Evolutionary conservation across 106 monocot genomes (phyloP).

Genomic region (Posidonia australis): DNA sequence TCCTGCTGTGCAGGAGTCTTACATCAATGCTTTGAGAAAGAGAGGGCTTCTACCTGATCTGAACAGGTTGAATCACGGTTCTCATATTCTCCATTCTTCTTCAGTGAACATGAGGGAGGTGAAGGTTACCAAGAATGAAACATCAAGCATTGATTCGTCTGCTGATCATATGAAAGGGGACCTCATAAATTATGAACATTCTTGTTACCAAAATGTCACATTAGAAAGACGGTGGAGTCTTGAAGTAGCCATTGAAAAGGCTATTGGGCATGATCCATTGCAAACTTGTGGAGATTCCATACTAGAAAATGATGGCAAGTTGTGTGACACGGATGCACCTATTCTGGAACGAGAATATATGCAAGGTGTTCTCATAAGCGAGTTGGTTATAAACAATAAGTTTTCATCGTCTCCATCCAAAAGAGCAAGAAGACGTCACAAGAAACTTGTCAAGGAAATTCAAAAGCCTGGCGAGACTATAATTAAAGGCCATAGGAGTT

Average conservation of each 20-base stretch:
- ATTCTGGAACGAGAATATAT: conserved; percentile 72
- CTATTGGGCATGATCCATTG: conserved; percentile 41
- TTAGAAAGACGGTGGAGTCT: conserved; percentile 97
- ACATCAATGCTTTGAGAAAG: conserved; percentile 71
- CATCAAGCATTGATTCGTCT: conserved; percentile 23
- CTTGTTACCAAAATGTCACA: conserved; percentile 42
- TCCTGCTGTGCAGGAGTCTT: conserved; percentile 57
- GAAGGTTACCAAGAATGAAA: conserved; percentile 30
- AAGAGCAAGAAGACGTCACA: conserved; percentile 38
- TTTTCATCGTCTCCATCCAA: conserved; percentile 31
- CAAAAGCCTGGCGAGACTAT: conserved; percentile 66
- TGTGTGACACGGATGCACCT: conserved; percentile 28
- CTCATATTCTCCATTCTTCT: conserved; percentile 75
- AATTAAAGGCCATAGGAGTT: conserved; percentile 73
- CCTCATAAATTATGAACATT: conserved; percentile 35
- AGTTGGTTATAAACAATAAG: conserved; percentile 35
- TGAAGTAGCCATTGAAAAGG: conserved; percentile 93
- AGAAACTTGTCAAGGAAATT: conserved; percentile 44
- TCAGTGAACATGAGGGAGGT: conserved; percentile 72
- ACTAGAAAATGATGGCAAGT: conserved; percentile 38
- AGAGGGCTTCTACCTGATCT: conserved; percentile 71
- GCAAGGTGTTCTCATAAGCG: conserved; percentile 73
- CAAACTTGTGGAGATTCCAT: conserved; percentile 18
- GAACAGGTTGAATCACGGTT: conserved; percentile 58
- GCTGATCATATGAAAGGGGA: conserved; percentile 30